Evolutionary conservation across 1,284 basidiomycete genomes (phyloP).

Genomic region (Apiotrichum laibachii): DNA sequence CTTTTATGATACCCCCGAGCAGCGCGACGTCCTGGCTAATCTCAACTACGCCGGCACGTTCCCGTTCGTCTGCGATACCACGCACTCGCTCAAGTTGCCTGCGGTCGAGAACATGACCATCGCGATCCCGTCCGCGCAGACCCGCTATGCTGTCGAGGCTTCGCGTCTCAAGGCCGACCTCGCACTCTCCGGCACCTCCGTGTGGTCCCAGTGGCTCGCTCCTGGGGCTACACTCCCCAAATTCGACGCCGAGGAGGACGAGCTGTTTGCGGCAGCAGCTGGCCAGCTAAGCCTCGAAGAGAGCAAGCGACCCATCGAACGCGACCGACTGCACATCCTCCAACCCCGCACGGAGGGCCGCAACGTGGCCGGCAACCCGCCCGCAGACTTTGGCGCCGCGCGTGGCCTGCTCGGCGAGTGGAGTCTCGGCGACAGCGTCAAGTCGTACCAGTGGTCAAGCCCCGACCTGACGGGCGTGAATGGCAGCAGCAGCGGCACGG

Average conservation of each 20-base stretch:
- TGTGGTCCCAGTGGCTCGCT: background rate
- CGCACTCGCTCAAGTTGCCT: too few relatives aligned
- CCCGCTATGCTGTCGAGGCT: background rate
- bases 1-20: background rate
- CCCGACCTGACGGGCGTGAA: background rate
- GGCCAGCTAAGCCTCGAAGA: constrained; percentile 29
- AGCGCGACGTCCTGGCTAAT: background rate
- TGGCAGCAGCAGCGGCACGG: too few relatives aligned
- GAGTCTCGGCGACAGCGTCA: constrained; percentile 24
- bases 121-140: too few relatives aligned
- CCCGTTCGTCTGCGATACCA: background rate
- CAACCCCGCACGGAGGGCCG: constrained; percentile 2
- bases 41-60: background rate
- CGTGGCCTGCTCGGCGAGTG: constrained; percentile 31
- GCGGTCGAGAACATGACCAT: too few relatives aligned
- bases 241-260: constrained; percentile 18
- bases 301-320: background rate
- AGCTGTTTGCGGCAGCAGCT: constrained; percentile 32
- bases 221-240: background rate
- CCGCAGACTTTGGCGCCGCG: background rate
- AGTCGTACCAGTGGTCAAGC: constrained; percentile 23
- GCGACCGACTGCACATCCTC: constrained; percentile 14
- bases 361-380: background rate
- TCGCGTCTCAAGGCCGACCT: background rate
- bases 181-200: background rate